Base-by-base conservation (phyloP, 176 grass and related monocot genomes). In the Neostapfia colusana region DNA sequence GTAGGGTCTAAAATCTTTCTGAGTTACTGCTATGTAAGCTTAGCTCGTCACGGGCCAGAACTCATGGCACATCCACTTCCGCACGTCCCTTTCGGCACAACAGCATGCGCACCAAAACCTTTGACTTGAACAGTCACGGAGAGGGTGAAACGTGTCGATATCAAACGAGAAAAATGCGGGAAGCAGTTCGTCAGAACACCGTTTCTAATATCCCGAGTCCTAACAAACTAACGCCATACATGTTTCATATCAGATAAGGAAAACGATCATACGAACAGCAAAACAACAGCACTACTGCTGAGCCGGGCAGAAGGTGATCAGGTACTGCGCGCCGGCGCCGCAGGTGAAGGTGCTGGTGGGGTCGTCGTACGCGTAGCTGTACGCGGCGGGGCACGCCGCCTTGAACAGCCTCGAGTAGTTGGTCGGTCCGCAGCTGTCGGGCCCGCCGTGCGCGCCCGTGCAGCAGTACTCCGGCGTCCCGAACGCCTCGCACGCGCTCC, bases 311-410 rank as follows among this genome's bases (percentile, higher is more conserved):
- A 98, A 98, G 23, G 91, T 95, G 73, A 92, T 42, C 44, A 86
- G 57, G 83, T 92, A 98, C 48, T 87, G 77, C 35, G 82, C 81
- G 24, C 89, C 85, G 46, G 87, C 48, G 69, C 79, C 78, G 72
- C 91, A 98, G 28, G 91, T 98, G 87, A 95, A 92, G 35, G 91
- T 98, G 85, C 87, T 92, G 38, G 95, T 98, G 39, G 89, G 85
- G 44, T 98, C 91, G 62, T 95, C 95, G 81, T 94, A 95, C 31
- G 95, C 91, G 92, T 90, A 98, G 87, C 87, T 95, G 83, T 98
- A 90, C 18, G 91, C 91, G 0, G 85, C 80, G 16, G 89, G 87
- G 87, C 95, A 94, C 40, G 91, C 91, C 8, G 72, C 69, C 80
- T 95, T 98, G 89, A 98, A 98, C 54, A 98, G 41, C 85, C 25